Base-by-base conservation (phyloP, 2,329 filamentous ascomycete species). In the Apiospora koreana region DNA sequence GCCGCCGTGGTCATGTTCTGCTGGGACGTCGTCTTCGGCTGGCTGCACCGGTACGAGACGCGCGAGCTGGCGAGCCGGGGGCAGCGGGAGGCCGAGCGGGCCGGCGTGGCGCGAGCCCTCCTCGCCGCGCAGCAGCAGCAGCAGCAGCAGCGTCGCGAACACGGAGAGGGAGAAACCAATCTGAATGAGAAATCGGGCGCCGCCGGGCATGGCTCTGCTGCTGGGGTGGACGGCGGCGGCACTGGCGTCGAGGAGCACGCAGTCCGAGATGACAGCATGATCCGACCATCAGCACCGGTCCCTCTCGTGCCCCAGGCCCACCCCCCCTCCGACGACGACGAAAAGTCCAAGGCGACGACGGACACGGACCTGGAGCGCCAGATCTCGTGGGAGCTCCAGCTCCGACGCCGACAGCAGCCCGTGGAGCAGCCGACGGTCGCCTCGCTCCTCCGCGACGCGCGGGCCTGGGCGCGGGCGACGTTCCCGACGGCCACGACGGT, bases 401-500 rank as follows among this genome's bases (percentile, higher is more conserved):
- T 72, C 6, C 65, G 65, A 18, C 58, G 25, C 2, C 18, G 21
- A 0, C 58, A 16, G 9, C 50, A 16, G 1, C 50, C 28, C 6
- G 16, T 8, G 1, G 38, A 48, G 2, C 80, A 72, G 1, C 76
- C 81, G 21, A 92, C 88, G 0, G 79, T 93, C 0, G 79, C 85
- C 1, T 91, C 89, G 0, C 74, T 89, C 0, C 69, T 81, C 5
- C 73, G 74, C 1, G 79, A 87, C 18, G 70, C 75, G 0, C 88
- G 88, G 69, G 76, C 78, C n/a, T 93, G 90, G 91, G 81, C 81
- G 0, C 89, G 91, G 72, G 89, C 91, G 75, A 93, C 91, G 0
- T 94, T 94, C 66, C 92, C 92, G 0, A 93, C 91, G 0, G 87
- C 88, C 1, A 88, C 89, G 25, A 88, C 89, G 0, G 91, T 94